A percentile compares a stretch with the other conserved stretches of the same genome.
These are phyloP conservation scores for Luvunga scandens DNA, from an alignment of 345 rosid genomes.

Conservation along the genomic window DNA sequence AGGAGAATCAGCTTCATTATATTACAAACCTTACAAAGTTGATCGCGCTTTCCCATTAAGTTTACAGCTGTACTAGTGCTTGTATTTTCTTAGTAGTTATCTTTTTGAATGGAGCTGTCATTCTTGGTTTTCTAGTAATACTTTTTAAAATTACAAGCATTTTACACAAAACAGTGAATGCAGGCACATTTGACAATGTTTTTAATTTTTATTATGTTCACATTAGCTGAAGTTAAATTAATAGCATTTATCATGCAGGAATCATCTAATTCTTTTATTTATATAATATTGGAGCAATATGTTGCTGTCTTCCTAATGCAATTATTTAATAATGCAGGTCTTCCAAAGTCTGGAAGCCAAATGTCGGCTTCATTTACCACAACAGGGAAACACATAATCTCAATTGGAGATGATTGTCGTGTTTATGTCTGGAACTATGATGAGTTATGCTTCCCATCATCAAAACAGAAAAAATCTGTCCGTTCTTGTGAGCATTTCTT, in stretches of 20 bases:
- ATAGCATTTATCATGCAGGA: not conserved
- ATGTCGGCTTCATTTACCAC: slow-evolving; percentile 75
- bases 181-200: slow-evolving; percentile 1
- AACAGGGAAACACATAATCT: slow-evolving; percentile 68
- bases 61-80: slow-evolving; percentile 22
- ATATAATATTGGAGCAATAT: slow-evolving; percentile 6
- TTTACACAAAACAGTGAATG: slow-evolving; percentile 19
- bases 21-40: not conserved
- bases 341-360: slow-evolving; percentile 60
- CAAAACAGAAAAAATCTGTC: slow-evolving; percentile 42
- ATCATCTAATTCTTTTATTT: slow-evolving; percentile 3
- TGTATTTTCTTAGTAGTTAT: not conserved
- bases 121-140: not conserved
- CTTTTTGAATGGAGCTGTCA: not conserved
- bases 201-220: not conserved
- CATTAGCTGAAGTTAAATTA: not conserved
- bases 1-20: not conserved
- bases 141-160: not conserved
- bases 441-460: slow-evolving; percentile 23
- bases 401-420: slow-evolving; percentile 67
- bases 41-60: not conserved
- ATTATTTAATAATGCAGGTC: slow-evolving; percentile 38
- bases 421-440: slow-evolving; percentile 77
- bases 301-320: slow-evolving; percentile 7
- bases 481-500: slow-evolving; percentile 70